A percentile compares a stretch with the other conserved stretches of the same genome.
Conservation (phyloP, 2,329 filamentous ascomycete species). For the Calonectria fujianensis region DNA sequence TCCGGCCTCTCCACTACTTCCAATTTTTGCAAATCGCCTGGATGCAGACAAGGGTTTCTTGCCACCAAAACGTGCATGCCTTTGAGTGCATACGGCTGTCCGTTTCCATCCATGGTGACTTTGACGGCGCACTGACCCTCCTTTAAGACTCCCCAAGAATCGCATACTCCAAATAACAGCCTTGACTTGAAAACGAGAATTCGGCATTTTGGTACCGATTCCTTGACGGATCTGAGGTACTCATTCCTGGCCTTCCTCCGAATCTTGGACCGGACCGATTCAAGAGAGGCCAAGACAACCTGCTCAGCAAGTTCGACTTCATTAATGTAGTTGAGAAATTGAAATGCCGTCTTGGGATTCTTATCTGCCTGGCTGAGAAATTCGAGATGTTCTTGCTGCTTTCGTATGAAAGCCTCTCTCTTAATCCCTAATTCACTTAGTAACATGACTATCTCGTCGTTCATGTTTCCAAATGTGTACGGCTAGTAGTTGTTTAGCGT, state of each 20-base stretch:
- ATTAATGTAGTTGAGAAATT: neutral
- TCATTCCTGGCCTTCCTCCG: conserved; percentile 60
- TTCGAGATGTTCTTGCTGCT: conserved; percentile 15
- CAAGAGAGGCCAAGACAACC: conserved; percentile 54
- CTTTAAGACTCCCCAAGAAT: conserved; percentile 59
- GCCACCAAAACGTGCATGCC: conserved; percentile 62
- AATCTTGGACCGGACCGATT: conserved; percentile 56
- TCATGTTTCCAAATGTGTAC: conserved; percentile 62
- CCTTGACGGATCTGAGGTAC: conserved; percentile 52
- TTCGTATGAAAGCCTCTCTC: neutral
- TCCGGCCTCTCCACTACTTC: conserved; percentile 56
- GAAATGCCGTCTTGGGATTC: conserved; percentile 4
- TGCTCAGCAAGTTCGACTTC: conserved; percentile 7
- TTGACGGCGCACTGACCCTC: conserved; percentile 63
- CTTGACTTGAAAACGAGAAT: conserved; percentile 62
- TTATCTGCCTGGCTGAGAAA: conserved; percentile 10
- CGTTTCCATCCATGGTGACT: conserved; percentile 60
- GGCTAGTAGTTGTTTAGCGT: conserved; percentile 45
- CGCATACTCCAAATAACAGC: conserved; percentile 63
- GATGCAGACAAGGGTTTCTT: conserved; percentile 64
- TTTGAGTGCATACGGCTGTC: conserved; percentile 58
- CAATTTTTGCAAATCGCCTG: conserved; percentile 65
- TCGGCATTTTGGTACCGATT: conserved; percentile 59
- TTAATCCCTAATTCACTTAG: conserved; percentile 48
- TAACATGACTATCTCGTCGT: conserved; percentile 65